Evolutionary conservation across 805 yeast genomes (phyloP).

Genomic region (Myxozyma neglecta): DNA sequence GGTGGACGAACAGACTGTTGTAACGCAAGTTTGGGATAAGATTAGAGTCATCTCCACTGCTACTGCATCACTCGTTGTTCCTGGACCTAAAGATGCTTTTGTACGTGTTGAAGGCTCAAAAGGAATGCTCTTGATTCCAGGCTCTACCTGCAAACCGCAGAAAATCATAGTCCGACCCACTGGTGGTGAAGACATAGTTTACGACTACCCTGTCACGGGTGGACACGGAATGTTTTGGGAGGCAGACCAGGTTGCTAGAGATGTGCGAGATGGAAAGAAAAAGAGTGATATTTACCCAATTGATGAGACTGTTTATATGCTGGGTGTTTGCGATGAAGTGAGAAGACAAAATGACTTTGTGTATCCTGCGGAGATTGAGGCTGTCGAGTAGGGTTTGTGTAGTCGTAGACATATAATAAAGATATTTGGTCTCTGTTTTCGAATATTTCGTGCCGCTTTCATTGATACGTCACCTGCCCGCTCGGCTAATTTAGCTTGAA

Average conservation of each 20-base stretch:
- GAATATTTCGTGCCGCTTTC: too few species aligned
- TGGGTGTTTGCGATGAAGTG: slow-evolving; percentile 50
- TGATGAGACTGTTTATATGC: slow-evolving; percentile 48
- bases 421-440: too few species aligned
- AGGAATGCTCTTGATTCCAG: slow-evolving; percentile 32
- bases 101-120: slow-evolving; percentile 31
- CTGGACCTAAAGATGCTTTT: not conserved
- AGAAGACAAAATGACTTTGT: slow-evolving; percentile 48
- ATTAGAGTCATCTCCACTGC: slow-evolving; percentile 10
- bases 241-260: slow-evolving; percentile 55
- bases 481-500: too few species aligned
- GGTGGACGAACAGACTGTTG: slow-evolving; percentile 15
- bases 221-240: slow-evolving; percentile 54
- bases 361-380: slow-evolving; percentile 46
- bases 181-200: slow-evolving; percentile 9
- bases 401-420: too few species aligned
- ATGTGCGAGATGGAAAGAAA: slow-evolving; percentile 44
- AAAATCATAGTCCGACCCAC: slow-evolving; percentile 26
- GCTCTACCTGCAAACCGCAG: slow-evolving; percentile 31
- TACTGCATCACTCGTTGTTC: not conserved
- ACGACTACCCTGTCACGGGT: slow-evolving; percentile 27
- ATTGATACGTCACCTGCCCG: too few species aligned
- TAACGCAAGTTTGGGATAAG: slow-evolving; percentile 14
- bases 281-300: slow-evolving; percentile 45
- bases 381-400: not conserved